phyloP scores from a whole-genome alignment of 352 stramenopile species.

The Phytophthora palmivora region DNA sequence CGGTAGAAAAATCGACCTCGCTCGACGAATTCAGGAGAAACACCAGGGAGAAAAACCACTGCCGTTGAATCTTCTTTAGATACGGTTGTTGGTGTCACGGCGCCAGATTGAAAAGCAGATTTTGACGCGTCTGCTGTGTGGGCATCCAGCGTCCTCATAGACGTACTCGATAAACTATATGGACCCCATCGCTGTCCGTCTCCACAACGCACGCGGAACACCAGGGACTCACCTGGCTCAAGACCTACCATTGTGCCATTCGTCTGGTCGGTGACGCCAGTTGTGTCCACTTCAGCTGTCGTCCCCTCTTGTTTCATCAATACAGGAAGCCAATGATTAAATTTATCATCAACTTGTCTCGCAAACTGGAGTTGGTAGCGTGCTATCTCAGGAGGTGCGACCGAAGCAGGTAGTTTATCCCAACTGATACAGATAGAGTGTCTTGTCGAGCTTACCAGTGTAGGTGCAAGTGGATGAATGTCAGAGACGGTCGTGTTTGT shows the following conservation, averaged over 20 bases:
- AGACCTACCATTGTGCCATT: conserved; percentile 75
- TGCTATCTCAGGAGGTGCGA: conserved; percentile 26
- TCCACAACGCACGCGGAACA: conserved; percentile 74
- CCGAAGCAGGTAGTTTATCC: conserved; percentile 45
- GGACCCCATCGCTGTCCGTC: conserved; percentile 64
- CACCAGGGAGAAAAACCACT: conserved; percentile 61
- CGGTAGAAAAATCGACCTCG: conserved; percentile 71
- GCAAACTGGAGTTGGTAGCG: conserved; percentile 76
- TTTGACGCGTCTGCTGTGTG: conserved; percentile 5
- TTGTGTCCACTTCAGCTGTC: conserved; percentile 47
- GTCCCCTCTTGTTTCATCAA: conserved; percentile 60
- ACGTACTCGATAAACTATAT: conserved; percentile 67
- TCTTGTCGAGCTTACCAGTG: conserved; percentile 63
- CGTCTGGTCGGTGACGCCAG: conserved; percentile 53
- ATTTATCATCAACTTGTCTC: conserved; percentile 63
- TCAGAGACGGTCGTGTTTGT: conserved; percentile 54
- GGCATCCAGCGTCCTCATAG: conserved; percentile 61
- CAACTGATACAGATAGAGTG: conserved; percentile 75
- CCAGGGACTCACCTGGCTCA: conserved; percentile 55
- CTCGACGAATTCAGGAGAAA: conserved; percentile 68
- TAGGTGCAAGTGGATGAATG: conserved; percentile 65
- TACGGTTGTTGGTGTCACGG: conserved; percentile 19
- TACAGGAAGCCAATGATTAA: conserved; percentile 62
- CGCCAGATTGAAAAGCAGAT: conserved; percentile 7
- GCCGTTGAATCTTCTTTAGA: conserved; percentile 4